Evolutionary conservation across 805 yeast genomes (phyloP), one percentile per base, ranked within the genome.

Genomic region (Starmerella powellii): DNA sequence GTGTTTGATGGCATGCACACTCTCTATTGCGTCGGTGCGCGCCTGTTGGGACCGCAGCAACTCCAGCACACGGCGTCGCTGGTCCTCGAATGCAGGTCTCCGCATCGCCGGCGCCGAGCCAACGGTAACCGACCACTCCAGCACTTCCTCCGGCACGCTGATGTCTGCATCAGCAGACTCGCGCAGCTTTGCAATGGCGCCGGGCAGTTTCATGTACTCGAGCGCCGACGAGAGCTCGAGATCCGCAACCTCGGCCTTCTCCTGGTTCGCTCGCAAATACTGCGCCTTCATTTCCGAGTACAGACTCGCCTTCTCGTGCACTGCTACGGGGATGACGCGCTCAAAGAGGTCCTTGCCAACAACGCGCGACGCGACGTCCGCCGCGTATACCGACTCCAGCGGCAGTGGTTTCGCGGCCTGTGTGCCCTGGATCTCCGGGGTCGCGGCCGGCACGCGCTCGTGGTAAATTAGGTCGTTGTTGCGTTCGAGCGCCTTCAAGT

Each of bases 391-490:
- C 15, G 60, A 59, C 32, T 60, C 62, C 28, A 76, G 53, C 2
- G 77, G 65, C 5, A 78, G 66, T 1, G 77, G 65, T 52, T 78
- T 76, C 1, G 78, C 76, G 44, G 85, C 80, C 35, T 76, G 81
- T 63, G 81, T 66, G 0, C 78, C 73, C 47, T 80, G 76, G 4
- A 85, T 67, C 12, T 75, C 80, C 6, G 83, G 73, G 37, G 85
- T 61, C 0, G 78, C 61, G 3, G 73, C 64, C 1, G 95, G 95
- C 12, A 87, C 64, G 1, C 67, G 54, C 17, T 80, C 88, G 60
- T 91, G 94, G 56, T 83, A 88, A 29, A 88, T 83, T 53, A 76
- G 79, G 57, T 88, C 96, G 55, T 88, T 88, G 56, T 88, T 97
- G 51, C 81, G 85, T 20, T 71, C 76, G 51, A 83, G 52, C 2